Percentiles rank a stretch among this genome's conserved stretches.
phyloP scores from a whole-genome alignment of 2,329 filamentous ascomycete genomes.

The Ophiostoma novo-ulmi region DNA sequence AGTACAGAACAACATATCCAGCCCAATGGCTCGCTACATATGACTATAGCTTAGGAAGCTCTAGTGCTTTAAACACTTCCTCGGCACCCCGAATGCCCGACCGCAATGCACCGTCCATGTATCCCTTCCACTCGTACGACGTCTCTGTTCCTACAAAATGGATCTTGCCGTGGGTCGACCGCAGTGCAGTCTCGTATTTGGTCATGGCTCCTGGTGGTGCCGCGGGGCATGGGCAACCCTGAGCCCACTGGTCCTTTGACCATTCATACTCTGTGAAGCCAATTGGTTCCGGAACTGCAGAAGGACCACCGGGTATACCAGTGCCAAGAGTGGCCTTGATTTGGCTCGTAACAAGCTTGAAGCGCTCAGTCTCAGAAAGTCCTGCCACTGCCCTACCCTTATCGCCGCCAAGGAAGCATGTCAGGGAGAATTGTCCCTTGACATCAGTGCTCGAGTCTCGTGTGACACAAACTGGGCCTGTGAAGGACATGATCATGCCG shows the following conservation, averaged over 20 bases:
- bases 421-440: conserved; percentile 34
- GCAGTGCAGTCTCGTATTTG: conserved; percentile 29
- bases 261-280: conserved; percentile 23
- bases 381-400: conserved; percentile 35
- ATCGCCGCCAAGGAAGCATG: conserved; percentile 40
- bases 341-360: conserved; percentile 12
- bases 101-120: conserved; percentile 54
- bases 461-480: conserved; percentile 17
- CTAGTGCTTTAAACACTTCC: conserved; percentile 35
- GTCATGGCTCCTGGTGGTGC: conserved; percentile 21
- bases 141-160: conserved; percentile 52
- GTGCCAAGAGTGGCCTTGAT: conserved; percentile 14
- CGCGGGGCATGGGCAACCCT: conserved; percentile 24
- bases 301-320: not conserved
- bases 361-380: conserved; percentile 21
- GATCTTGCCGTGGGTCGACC: conserved; percentile 36
- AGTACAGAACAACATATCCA: not conserved
- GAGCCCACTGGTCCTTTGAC: conserved; percentile 21
- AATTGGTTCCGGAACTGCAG: not conserved
- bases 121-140: conserved; percentile 49
- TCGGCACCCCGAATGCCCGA: conserved; percentile 45
- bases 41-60: conserved; percentile 18
- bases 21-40: not conserved
- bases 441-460: conserved; percentile 24
- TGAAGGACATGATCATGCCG: conserved; percentile 35